Percentiles rank a stretch among this genome's conserved stretches.
Conservation (phyloP, 192 early-diverging fungal species). For the Podochytrium sp. region DNA sequence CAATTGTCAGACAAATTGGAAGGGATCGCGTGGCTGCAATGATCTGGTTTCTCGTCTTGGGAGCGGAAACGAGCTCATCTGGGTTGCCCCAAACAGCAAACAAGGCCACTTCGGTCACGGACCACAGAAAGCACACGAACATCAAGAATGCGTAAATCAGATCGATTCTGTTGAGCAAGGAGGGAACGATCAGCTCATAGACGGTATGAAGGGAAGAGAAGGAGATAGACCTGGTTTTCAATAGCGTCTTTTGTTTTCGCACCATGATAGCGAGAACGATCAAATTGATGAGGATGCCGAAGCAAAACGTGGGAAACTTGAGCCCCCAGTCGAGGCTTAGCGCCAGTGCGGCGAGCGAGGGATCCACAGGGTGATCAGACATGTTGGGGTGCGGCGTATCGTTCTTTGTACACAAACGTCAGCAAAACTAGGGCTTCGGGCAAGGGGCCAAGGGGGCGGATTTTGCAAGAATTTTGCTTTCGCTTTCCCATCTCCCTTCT, state of each 20-base stretch:
- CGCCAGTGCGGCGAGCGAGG: too few species aligned
- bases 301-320: not conserved
- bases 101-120: not conserved
- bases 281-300: not conserved
- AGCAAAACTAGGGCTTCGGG: too few species aligned
- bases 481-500: too few species aligned
- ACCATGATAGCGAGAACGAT: too few species aligned
- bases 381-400: too few species aligned
- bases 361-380: too few species aligned
- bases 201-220: not conserved
- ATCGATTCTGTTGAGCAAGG: not conserved
- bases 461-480: too few species aligned
- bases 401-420: too few species aligned
- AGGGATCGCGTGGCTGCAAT: not conserved
- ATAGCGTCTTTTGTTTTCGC: too few species aligned
- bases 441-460: too few species aligned
- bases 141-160: not conserved
- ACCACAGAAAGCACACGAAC: not conserved
- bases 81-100: not conserved
- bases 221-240: too few species aligned
- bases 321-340: too few species aligned
- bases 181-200: not conserved
- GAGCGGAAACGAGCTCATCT: not conserved
- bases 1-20: not conserved
- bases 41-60: not conserved